phyloP scores from a whole-genome alignment of 805 yeast species.

The Metschnikowia borealis region DNA sequence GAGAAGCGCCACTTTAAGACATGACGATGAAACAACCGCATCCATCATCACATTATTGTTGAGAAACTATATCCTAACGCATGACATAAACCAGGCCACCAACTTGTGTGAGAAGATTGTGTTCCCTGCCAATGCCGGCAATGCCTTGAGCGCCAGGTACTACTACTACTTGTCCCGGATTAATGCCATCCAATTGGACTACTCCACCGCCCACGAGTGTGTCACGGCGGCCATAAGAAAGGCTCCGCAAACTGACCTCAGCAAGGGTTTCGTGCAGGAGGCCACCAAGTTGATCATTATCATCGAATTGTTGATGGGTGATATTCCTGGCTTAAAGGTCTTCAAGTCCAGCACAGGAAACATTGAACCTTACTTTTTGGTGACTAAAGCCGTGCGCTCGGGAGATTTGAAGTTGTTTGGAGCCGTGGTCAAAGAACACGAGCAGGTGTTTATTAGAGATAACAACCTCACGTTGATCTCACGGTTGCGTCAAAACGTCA shows the following conservation, averaged over 20 bases:
- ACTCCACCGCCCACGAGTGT: conserved; percentile 84
- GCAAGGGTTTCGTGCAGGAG: conserved; percentile 83
- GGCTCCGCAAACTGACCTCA: conserved; percentile 84
- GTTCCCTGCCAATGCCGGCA: conserved; percentile 81
- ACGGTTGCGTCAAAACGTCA: conserved; percentile 92
- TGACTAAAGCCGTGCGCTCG: conserved; percentile 84
- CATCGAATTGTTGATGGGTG: conserved; percentile 93
- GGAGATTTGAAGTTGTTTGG: conserved; percentile 87
- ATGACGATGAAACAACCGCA: conserved; percentile 89
- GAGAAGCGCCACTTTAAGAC: conserved; percentile 86
- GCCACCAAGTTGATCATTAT: conserved; percentile 85
- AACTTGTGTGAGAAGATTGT: conserved; percentile 85
- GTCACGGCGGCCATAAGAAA: conserved; percentile 94
- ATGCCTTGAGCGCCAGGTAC: conserved; percentile 87
- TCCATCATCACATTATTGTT: conserved; percentile 79
- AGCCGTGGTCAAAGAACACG: conserved; percentile 61
- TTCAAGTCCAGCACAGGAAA: conserved; percentile 55
- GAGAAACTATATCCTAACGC: conserved; percentile 71
- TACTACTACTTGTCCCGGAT: conserved; percentile 88
- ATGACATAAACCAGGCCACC: conserved; percentile 83
- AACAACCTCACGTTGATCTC: conserved; percentile 80
- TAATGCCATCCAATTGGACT: conserved; percentile 87
- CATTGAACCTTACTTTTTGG: conserved; percentile 76
- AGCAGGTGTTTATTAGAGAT: conserved; percentile 61
- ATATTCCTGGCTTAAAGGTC: conserved; percentile 82